Base-by-base conservation (phyloP, 805 yeast genomes). In the Soucietia sequanensis region DNA sequence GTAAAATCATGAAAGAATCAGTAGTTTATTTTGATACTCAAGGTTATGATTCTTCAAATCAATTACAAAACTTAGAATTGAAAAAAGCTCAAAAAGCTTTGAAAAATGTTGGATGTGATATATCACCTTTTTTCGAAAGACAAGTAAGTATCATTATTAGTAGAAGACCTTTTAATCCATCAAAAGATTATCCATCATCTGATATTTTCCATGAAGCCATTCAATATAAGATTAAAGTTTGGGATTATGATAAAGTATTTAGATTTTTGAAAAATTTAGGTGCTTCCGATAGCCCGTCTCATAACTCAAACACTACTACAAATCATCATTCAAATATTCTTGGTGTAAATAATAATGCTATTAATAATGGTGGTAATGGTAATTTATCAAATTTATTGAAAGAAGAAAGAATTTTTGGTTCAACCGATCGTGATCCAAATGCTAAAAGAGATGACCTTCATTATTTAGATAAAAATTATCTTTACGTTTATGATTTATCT, bases 161-260 rank as follows among this genome's bases (percentile, higher is more conserved):
- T 10, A 71, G 80, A 44, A 70, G 95, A 40, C 53, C 70, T 31
- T 63, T 65, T 54, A 57, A 68, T 48, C 43, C 70, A 38, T 49
- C 43, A 41, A 52, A 47, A 26, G 68, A 55, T 9, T 76, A 80
- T 52, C 54, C 65, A 42, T 59, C 47, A 58, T 75, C 44, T 39
- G 95, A 90, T 54, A 78, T 87, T 6, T 74, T 88, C 46, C 68
- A 75, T 34, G 73, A 78, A 42, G 95, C 90, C 4, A 56, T 62
- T 21, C 68, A 66, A 31, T 72, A 70, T 34, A 78, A 77, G 41
- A 75, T 84, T 57, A 87, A 90, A 56, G 84, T 90, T 16, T 91
- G 97, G 96, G 78, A 82, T 25, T 81, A 77, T 49, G 95, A 87
- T 37, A 91, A 90, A 58, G 88, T 90, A 2, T 75, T 80, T 49